phyloP scores from a whole-genome alignment of 345 rosid genomes.

The Melaleuca alternifolia region DNA sequence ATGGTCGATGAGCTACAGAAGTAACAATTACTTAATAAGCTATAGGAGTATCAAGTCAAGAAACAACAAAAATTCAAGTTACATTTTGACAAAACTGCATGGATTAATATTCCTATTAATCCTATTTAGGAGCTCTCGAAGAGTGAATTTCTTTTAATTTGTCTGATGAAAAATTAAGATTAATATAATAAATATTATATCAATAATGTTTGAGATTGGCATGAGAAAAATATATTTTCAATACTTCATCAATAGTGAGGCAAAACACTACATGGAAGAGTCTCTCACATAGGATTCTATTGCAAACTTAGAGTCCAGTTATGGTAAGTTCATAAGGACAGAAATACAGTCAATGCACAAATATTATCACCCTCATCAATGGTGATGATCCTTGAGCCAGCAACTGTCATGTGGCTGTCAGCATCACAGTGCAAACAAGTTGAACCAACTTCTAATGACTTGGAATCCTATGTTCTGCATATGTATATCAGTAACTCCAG shows the following conservation, averaged over 20 bases:
- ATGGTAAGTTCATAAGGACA: background rate
- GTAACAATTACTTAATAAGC: background rate
- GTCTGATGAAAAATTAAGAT: background rate
- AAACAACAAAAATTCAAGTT: background rate
- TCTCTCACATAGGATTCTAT: background rate
- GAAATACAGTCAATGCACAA: background rate
- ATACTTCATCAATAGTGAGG: background rate
- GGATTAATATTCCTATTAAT: background rate
- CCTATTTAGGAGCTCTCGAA: background rate
- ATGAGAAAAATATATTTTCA: background rate
- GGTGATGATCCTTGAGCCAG: background rate
- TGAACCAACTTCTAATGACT: background rate
- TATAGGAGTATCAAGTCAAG: background rate
- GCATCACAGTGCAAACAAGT: background rate
- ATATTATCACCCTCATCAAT: background rate
- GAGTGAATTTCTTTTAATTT: background rate
- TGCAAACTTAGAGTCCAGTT: background rate
- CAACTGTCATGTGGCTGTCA: background rate
- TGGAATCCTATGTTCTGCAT: background rate
- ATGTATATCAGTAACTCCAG: background rate
- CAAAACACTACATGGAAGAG: background rate
- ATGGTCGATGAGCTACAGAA: background rate
- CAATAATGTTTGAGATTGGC: background rate
- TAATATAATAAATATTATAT: background rate
- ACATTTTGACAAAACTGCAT: background rate